A percentile compares a stretch with the other conserved stretches of the same genome.
These are phyloP conservation scores for Fistulina hepatica DNA, from an alignment of 1,284 basidiomycete genomes.

Conservation along the genomic window DNA sequence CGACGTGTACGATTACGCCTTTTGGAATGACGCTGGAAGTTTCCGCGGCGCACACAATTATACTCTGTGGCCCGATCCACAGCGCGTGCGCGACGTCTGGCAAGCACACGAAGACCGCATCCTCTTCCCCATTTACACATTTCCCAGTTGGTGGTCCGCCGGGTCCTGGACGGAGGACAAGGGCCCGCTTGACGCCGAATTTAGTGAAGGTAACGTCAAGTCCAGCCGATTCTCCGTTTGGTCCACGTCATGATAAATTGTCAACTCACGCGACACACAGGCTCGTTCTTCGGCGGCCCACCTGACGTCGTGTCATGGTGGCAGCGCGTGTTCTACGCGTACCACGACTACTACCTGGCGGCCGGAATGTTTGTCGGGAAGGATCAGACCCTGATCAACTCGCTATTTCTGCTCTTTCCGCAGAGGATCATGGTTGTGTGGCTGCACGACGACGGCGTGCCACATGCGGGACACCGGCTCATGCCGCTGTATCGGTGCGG, in stretches of 20 bases:
- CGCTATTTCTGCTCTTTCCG: conserved; percentile 37
- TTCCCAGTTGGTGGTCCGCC: too few species aligned
- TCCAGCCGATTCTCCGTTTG: background rate
- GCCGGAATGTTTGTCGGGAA: conserved; percentile 39
- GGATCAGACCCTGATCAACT: conserved; percentile 42
- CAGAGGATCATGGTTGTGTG: conserved; percentile 32
- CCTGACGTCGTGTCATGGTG: conserved; percentile 33
- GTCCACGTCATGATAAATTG: background rate
- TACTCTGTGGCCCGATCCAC: conserved; percentile 32
- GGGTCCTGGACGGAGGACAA: conserved; percentile 31
- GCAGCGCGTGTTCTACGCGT: conserved; percentile 32
- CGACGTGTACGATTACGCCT: conserved; percentile 34
- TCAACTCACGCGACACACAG: conserved; percentile 19
- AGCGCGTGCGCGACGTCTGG: conserved; percentile 31
- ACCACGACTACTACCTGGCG: conserved; percentile 37
- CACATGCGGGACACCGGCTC: conserved; percentile 8
- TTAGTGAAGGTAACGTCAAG: conserved; percentile 37
- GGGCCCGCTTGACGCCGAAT: conserved; percentile 37
- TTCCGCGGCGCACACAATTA: conserved; percentile 33
- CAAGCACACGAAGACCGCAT: conserved; percentile 29
- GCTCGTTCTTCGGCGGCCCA: conserved; percentile 45
- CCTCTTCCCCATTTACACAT: conserved; percentile 38
- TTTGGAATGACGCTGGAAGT: conserved; percentile 44
- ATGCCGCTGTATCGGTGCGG: conserved; percentile 29
- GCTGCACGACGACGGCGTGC: conserved; percentile 12